These are phyloP conservation scores for Spathaspora gorwiae DNA, from an alignment of 805 yeast genomes.

Conservation along the genomic window DNA sequence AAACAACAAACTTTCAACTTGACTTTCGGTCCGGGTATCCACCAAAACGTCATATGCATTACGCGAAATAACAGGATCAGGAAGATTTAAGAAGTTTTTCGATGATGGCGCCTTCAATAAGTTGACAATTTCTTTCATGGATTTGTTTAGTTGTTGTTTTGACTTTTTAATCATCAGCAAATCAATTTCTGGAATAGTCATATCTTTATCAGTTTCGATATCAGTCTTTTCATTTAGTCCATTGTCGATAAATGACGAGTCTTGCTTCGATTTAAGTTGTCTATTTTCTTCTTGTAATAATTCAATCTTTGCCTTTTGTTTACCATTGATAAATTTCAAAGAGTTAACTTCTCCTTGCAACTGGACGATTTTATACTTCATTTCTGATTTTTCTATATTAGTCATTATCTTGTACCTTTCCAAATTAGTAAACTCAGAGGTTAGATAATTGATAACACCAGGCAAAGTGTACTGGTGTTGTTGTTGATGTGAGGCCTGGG, in stretches of 20 bases:
- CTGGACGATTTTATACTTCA: conserved; percentile 48
- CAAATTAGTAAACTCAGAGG: conserved; percentile 51
- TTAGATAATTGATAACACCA: conserved; percentile 55
- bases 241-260: background rate
- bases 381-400: conserved; percentile 48
- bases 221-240: background rate
- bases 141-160: conserved; percentile 27
- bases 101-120: conserved; percentile 27
- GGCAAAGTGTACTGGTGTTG: conserved; percentile 42
- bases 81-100: conserved; percentile 17
- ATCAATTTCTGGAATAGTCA: conserved; percentile 30
- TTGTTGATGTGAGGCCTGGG: conserved; percentile 3
- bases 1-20: conserved; percentile 1
- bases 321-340: conserved; percentile 37
- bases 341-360: conserved; percentile 50
- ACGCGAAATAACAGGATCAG: conserved; percentile 13
- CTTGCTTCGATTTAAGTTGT: conserved; percentile 3
- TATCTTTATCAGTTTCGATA: background rate
- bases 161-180: conserved; percentile 27
- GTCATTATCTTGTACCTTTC: conserved; percentile 43
- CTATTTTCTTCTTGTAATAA: conserved; percentile 29
- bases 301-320: conserved; percentile 35
- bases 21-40: conserved; percentile 1
- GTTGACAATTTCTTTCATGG: conserved; percentile 33
- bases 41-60: conserved; percentile 17